Conservation (phyloP, 805 yeast species). For the Cyberlindnera subsufficiens region DNA sequence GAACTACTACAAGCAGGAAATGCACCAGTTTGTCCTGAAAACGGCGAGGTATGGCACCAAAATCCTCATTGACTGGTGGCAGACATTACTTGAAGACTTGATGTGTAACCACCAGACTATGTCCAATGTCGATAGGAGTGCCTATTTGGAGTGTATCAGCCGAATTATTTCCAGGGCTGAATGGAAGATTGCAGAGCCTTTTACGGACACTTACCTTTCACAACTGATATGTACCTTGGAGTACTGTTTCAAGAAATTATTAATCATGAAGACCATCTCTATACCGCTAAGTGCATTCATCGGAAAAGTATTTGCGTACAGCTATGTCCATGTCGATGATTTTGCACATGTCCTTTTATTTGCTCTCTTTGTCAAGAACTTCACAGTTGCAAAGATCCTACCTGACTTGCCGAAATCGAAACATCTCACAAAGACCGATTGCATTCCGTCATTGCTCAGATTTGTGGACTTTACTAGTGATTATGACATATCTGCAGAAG, state of each 20-base stretch:
- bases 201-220: background rate
- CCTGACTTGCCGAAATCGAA: background rate
- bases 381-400: constrained; percentile 28
- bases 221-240: constrained; percentile 7
- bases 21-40: constrained; percentile 4
- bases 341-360: constrained; percentile 50
- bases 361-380: constrained; percentile 48
- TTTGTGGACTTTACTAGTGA: constrained; percentile 17
- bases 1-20: constrained; percentile 5
- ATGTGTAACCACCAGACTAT: background rate
- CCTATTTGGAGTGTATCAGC: constrained; percentile 10
- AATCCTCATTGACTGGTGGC: constrained; percentile 11
- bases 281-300: constrained; percentile 35
- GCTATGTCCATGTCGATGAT: constrained; percentile 42
- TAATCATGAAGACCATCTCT: constrained; percentile 14
- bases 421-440: background rate
- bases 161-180: constrained; percentile 10
- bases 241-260: constrained; percentile 10
- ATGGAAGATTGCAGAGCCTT: constrained; percentile 6
- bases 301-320: constrained; percentile 57
- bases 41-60: constrained; percentile 8
- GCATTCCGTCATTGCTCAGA: constrained; percentile 9
- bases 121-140: constrained; percentile 11
- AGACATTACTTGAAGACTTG: constrained; percentile 5
- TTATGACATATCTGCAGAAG: constrained; percentile 1